Base-by-base conservation (phyloP, 1,139 yeast species). In the Meyerozyma smithsonii region DNA sequence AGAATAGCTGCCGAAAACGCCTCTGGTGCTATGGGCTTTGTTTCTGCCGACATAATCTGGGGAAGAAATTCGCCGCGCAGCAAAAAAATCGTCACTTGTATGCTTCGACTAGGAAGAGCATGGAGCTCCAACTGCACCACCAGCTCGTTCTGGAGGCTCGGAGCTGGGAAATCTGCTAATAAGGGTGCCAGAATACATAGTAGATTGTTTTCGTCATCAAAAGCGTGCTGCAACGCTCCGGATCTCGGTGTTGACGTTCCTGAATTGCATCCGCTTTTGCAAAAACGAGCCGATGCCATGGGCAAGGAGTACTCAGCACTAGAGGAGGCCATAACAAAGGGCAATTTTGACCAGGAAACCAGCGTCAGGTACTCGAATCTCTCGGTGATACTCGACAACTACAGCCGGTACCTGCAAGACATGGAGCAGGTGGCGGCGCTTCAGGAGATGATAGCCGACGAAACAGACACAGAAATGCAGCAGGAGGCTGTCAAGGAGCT, bases 311-410 rank as follows among this genome's bases (percentile, higher is more conserved):
- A 79, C 42, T 50, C 56, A 8, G 56, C 51, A 1, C 59, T 87
- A 1, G 81, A 81, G 39, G 51, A 61, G 7, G 63, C 69, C 42
- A 64, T 84, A 44, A 51, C 65, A n/a, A 58, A 75, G 8, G 69
- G 70, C 0, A 57, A 58, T 12, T 84, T 81, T 54, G 79, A 78
- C 47, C 69, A 73, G 12, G 79, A 72, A 8, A 66, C 74, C 35
- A 83, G 79, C 43, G 77, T 78, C 41, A 65, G 70, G 48, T 77
- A 77, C 48, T 72, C 89, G 1, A 69, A 72, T 39, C 61, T 86
- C 11, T 67, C 80, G 4, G 58, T 69, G 1, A 66, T 86, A 1
- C 68, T 79, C 2, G 82, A 77, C 17, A 60, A 73, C 24, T 80
- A 75, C 48, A 54, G 63, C 8, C 66, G 69, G 37, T 86, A 80